Evolutionary conservation across 192 early-diverging fungal genomes (phyloP), one percentile per base, ranked within the genome.

Genomic region (Entomortierella lignicola): DNA sequence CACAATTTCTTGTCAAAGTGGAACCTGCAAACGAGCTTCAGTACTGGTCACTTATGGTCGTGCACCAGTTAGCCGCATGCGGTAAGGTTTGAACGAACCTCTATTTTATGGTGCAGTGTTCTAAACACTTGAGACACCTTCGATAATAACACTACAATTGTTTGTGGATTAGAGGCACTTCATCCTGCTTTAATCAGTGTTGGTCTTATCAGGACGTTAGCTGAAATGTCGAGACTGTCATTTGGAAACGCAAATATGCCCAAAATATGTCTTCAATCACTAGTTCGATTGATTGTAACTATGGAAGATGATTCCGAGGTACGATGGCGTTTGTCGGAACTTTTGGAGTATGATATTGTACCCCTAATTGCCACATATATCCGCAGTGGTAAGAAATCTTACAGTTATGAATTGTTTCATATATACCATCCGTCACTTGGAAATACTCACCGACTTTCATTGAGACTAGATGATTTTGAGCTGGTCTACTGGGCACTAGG

Each of bases 181-280:
- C 66, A 77, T 23, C 26, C 52, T 1, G 60, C 61, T 5, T 41
- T 77, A 2, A 68, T 77, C 25, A 41, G 48, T 18, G 55, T 34
- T 23, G 90, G 84, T 0, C 82, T 93, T 47, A 82, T 95, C 54
- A 69, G 68, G 20, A 64, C 92, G 11, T 59, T 95, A 32, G 91
- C 89, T 0, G 69, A 75, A 34, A 88, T 94, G 89, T 85, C 92
- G 0, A 80, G 93, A 10, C 73, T 89, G n/a, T 92, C 91, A 8
- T 94, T 93, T 77, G 93, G 93, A 11, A 95, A 94, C 61, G 88
- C 90, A 10, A 94, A 88, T 52, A 92, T 94, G 91, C 94, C 94
- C 50, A 93, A 92, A 58, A 84, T 92, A 12, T 95, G 92, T 72
- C 73, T 95, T 65, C 92, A 95, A 63, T 83, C 89, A 39, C 69